phyloP scores from a whole-genome alignment of 2,329 filamentous ascomycete genomes.

The Pyrenochaeta sp. region DNA sequence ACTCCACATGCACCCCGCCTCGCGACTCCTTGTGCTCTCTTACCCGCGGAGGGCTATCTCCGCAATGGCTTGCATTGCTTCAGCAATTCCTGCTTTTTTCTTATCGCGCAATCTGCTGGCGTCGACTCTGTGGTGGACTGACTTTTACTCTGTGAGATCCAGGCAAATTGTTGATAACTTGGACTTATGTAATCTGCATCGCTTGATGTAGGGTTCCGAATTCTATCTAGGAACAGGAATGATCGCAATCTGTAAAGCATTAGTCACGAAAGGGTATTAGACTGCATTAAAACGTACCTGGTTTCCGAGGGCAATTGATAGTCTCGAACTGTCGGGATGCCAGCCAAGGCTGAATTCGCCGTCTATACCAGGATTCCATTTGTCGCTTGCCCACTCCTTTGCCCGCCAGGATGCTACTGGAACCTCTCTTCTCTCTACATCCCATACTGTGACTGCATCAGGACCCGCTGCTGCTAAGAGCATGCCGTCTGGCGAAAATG shows the following conservation, averaged over 20 bases:
- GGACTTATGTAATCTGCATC: not conserved
- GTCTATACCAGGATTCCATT: conserved; percentile 44
- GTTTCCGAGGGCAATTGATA: conserved; percentile 49
- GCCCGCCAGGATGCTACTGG: conserved; percentile 49
- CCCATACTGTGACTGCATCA: conserved; percentile 57
- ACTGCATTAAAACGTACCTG: conserved; percentile 35
- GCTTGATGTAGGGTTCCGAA: not conserved
- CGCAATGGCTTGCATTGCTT: conserved; percentile 6
- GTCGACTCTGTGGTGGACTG: not conserved
- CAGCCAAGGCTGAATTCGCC: conserved; percentile 50
- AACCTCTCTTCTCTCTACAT: conserved; percentile 43
- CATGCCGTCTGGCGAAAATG: conserved; percentile 55
- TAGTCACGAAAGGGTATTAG: conserved; percentile 6
- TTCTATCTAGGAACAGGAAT: conserved; percentile 42
- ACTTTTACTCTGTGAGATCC: not conserved
- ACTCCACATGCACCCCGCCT: conserved; percentile 33
- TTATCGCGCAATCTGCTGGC: not conserved
- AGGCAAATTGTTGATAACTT: not conserved
- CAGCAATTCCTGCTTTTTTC: not conserved
- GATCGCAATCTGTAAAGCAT: conserved; percentile 43
- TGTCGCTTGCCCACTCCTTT: conserved; percentile 32
- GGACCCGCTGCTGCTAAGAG: conserved; percentile 55
- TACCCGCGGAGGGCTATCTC: conserved; percentile 9
- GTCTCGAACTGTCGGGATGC: conserved; percentile 49
- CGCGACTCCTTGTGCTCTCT: conserved; percentile 22